Conservation (phyloP, 2,329 filamentous ascomycete species). For the Exutisphaerella laricina region DNA sequence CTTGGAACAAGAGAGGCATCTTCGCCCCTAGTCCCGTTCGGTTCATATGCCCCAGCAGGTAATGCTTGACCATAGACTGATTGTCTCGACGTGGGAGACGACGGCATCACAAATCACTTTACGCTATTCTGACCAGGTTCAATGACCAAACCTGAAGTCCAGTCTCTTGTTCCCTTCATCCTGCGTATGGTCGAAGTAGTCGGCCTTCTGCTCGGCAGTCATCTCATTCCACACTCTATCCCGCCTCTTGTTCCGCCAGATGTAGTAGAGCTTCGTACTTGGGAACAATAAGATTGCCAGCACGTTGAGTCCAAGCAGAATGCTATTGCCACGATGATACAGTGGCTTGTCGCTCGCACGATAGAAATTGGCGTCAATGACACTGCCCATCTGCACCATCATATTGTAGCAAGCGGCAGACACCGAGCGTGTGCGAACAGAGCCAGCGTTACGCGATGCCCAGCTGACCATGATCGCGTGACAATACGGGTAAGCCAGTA, state of each 20-base stretch:
- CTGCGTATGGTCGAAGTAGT: constrained; percentile 1
- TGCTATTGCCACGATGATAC: constrained; percentile 39
- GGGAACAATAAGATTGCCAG: constrained; percentile 3
- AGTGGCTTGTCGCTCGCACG: constrained; percentile 42
- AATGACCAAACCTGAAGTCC: constrained; percentile 1
- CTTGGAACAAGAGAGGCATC: no score
- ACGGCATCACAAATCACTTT: no score
- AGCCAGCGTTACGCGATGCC: constrained; percentile 36
- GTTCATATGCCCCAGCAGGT: no score
- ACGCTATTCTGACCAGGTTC: no score
- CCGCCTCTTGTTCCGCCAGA: constrained; percentile 2
- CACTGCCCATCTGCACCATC: constrained; percentile 32
- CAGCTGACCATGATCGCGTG: constrained; percentile 40
- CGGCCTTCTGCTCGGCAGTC: constrained; percentile 1
- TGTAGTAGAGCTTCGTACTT: neutral
- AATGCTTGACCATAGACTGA: no score
- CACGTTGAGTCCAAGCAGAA: constrained; percentile 3
- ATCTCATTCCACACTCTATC: neutral
- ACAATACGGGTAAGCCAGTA: constrained; percentile 46
- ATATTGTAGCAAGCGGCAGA: constrained; percentile 38
- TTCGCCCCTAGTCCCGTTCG: no score
- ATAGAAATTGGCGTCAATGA: constrained; percentile 45
- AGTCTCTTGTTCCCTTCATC: constrained; percentile 4
- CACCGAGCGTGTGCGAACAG: constrained; percentile 37
- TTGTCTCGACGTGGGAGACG: no score